Evolutionary conservation across 139 green algal genomes (phyloP), one percentile per base, ranked within the genome.

Genomic region (Volvox africanus): DNA sequence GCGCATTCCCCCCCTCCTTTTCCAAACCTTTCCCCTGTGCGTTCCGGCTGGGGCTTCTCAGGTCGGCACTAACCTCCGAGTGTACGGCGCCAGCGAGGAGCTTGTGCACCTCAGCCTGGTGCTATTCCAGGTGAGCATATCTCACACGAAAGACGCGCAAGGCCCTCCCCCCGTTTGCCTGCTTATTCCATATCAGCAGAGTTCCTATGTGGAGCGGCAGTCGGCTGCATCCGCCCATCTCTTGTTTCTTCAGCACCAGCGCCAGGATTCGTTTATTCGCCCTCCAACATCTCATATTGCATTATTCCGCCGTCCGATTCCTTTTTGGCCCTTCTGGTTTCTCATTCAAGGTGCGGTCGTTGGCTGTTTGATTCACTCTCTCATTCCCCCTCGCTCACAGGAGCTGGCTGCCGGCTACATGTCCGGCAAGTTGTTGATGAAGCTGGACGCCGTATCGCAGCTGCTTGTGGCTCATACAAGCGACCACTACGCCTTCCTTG

Each of bases 351-450:
- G 5, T 55, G 9, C 9, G 44, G 44, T 55, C 9, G 44, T 9
- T 55, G 44, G 44, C 44, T 55, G 5, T 55, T 55, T 44, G 0
- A 44, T 67, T 28, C 69, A 28, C 32, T 30, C 22, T 44, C 50
- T 1, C 50, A 18, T 55, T 30, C 16, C 61, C 67, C 30, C 1
- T 32, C 61, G 1, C 81, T 44, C 37, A 68, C 94, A 98, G 95
- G 98, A 99, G 78, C 92, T 99, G 69, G 96, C 98, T 0, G 92
- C 86, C 2, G 98, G 98, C 30, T 99, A 99, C 96, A 99, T 99
- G 97, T 98, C 94, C 83, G 97, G 98, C 82, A 99, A 99, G 97
- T 93, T 99, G 90, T 94, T 99, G 79, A 92, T 99, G 35, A 99
- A 99, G 93, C 96, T 99, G 77, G 97, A 99, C 30, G 93, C 94